A percentile compares a stretch with the other conserved stretches of the same genome.
These are phyloP conservation scores for Mycena metata DNA, from an alignment of 768 basidiomycete genomes.

Conservation along the genomic window DNA sequence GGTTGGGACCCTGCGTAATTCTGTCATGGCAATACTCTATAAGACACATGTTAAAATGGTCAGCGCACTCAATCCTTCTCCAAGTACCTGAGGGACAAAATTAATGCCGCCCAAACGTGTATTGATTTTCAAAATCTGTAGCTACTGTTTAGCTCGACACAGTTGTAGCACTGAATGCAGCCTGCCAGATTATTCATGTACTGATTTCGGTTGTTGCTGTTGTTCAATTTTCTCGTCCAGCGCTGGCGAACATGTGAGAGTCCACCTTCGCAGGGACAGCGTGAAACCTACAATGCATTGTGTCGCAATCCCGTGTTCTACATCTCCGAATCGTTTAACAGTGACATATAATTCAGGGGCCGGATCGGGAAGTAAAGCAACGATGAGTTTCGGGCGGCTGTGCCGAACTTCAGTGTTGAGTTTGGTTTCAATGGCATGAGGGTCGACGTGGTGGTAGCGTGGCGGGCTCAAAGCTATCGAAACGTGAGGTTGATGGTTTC, in stretches of 20 bases:
- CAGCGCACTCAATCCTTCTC: too few relatives aligned
- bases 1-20: conserved; percentile 59
- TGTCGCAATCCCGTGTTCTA: conserved; percentile 68
- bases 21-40: conserved; percentile 50
- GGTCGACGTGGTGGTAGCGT: neutral
- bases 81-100: conserved; percentile 55
- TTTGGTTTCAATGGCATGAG: conserved; percentile 15
- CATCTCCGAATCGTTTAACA: conserved; percentile 54
- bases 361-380: conserved; percentile 49
- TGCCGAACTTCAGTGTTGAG: conserved; percentile 25
- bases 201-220: conserved; percentile 51
- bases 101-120: conserved; percentile 78
- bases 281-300: conserved; percentile 68
- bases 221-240: conserved; percentile 45
- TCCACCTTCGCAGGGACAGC: neutral
- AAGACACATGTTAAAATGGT: neutral
- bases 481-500: neutral
- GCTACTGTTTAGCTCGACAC: too few relatives aligned
- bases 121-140: conserved; percentile 63
- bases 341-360: conserved; percentile 45
- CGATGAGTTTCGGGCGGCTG: conserved; percentile 39
- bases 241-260: conserved; percentile 35
- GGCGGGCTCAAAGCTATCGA: neutral
- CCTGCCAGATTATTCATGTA: conserved; percentile 46
- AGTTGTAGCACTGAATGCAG: conserved; percentile 40